Percentiles rank a stretch among this genome's conserved stretches.
phyloP scores from a whole-genome alignment of 2,329 filamentous ascomycete genomes.

The Aureobasidium sp. region DNA sequence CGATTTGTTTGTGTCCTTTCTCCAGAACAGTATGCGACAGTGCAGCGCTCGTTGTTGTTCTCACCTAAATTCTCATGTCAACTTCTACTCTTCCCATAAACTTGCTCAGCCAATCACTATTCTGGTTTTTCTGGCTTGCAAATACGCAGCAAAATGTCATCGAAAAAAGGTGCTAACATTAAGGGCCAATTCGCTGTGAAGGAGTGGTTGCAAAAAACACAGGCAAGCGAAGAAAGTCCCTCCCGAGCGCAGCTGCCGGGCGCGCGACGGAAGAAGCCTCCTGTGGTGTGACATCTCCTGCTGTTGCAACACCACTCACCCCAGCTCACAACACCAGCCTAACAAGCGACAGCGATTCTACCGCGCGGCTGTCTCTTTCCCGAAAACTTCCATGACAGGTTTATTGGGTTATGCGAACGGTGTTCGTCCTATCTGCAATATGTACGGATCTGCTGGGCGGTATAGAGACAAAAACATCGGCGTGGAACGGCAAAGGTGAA shows the following conservation, averaged over 20 bases:
- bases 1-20: not conserved
- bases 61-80: not conserved
- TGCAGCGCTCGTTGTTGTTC: not conserved
- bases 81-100: too few relatives aligned
- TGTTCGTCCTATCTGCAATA: not conserved
- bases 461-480: not conserved
- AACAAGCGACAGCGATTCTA: not conserved
- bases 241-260: not conserved
- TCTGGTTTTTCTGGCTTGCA: not conserved
- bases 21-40: not conserved
- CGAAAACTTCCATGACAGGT: not conserved
- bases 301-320: not conserved
- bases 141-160: not conserved
- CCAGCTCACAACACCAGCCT: not conserved
- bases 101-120: not conserved
- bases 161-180: not conserved
- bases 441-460: not conserved
- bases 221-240: not conserved
- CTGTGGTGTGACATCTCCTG: conserved; percentile 1
- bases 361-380: not conserved
- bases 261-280: not conserved
- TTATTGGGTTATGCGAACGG: not conserved
- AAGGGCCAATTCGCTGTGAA: too few relatives aligned
- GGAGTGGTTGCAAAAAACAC: not conserved
- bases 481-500: not conserved